Base-by-base conservation (phyloP, 169 alveolate species). In the Cryptosporidium muris region DNA sequence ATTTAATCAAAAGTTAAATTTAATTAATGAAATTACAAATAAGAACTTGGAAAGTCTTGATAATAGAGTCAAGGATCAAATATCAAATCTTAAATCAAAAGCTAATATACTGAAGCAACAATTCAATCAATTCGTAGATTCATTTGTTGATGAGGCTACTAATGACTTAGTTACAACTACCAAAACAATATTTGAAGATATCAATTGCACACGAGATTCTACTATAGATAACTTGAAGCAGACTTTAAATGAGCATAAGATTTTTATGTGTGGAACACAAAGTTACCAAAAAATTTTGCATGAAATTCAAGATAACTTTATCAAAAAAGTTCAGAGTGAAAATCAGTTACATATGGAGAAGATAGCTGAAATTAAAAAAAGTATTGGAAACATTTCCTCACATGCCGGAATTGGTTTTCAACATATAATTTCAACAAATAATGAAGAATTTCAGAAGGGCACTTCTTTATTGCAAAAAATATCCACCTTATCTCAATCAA, bases 61-160 rank as follows among this genome's bases (percentile, higher is more conserved):
- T 8, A 4, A 43, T 4, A 56, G 85, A n/a, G 52, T 74, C 7
- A 42, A 51, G 8, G 25, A 0, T 1, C 85, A 74, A 52, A 4
- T 74, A 34, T 47, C 63, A 2, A 36, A 40, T 45, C 11, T 74
- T 37, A 64, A 74, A 6, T 47, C 54, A 64, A 74, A 25, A 45
- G 42, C 85, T 14, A 37, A 16, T 37, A 68, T 45, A 48, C 11
- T 74, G 36, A 74, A 74, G 36, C 54, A 6, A 25, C 85, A 60
- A n/a, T 58, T 74, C 14, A 54, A 64, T 34, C 14, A 58, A 45
- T 37, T 74, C 36, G 62, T 74, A 45, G 85, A 74, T 49, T 43
- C 42, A 48, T 74, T 74, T 74, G 67, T 74, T 25, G 67, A 43
- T 36, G 68, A 60, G 38, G 40, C 85, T 11, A 47, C 51, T 16